Evolutionary conservation across 768 basidiomycete genomes (phyloP).

Genomic region (Tubosaeta brunneosetosa): DNA sequence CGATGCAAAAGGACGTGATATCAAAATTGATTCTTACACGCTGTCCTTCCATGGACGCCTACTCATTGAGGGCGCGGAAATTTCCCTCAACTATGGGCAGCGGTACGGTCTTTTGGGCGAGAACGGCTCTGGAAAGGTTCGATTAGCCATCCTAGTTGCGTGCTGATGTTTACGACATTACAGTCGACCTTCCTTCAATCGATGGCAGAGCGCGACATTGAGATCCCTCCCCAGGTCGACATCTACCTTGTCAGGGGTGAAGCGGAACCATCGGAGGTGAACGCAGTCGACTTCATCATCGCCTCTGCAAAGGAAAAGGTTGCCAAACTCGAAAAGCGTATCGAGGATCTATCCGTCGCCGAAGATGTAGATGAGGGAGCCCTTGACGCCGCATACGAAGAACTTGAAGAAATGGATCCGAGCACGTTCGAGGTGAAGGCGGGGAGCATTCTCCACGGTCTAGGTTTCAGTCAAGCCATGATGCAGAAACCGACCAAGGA

Average conservation of each 20-base stretch:
- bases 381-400: constrained; percentile 88
- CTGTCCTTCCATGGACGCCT: constrained; percentile 96
- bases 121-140: constrained; percentile 98
- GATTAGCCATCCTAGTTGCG: constrained; percentile 16
- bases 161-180: constrained; percentile 3
- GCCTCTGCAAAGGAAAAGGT: constrained; percentile 91
- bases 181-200: constrained; percentile 96
- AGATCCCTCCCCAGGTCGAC: constrained; percentile 92
- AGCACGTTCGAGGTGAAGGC: constrained; percentile 94
- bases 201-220: constrained; percentile 91
- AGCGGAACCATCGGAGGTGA: constrained; percentile 91
- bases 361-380: constrained; percentile 86
- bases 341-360: constrained; percentile 89
- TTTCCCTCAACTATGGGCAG: constrained; percentile 85
- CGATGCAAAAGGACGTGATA: constrained; percentile 88
- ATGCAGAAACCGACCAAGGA: constrained; percentile 97
- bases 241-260: constrained; percentile 97
- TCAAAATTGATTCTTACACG: constrained; percentile 95
- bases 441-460: constrained; percentile 92
- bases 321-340: constrained; percentile 84
- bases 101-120: constrained; percentile 94
- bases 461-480: constrained; percentile 87
- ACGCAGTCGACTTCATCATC: constrained; percentile 97
- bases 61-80: constrained; percentile 59
- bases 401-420: constrained; percentile 96